A percentile compares a stretch with the other conserved stretches of the same genome.
Evolutionary conservation across 495 filamentous ascomycete genomes (phyloP).

Genomic region (Clohesyomyces aquaticus): DNA sequence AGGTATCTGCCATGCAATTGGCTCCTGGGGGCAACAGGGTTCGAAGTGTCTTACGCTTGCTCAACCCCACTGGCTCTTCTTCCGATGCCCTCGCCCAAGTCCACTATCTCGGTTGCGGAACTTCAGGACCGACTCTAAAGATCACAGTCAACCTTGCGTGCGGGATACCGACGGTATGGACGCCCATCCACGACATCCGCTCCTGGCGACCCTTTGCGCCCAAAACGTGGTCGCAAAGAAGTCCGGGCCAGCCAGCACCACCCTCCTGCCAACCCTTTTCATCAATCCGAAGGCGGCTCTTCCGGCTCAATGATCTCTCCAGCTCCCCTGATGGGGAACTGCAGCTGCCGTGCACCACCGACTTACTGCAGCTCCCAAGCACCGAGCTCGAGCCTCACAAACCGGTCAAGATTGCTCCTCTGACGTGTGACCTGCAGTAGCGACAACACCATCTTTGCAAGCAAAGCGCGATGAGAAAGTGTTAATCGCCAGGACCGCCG

Average conservation of each 20-base stretch:
- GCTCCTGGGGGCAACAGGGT: not conserved
- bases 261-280: slow-evolving; percentile 2
- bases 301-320: slow-evolving; percentile 24
- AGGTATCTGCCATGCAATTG: not conserved
- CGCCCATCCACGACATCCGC: slow-evolving; percentile 17
- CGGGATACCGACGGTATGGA: slow-evolving; percentile 33
- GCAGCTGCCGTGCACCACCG: slow-evolving; percentile 8
- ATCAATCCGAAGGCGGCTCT: slow-evolving; percentile 31
- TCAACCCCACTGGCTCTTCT: slow-evolving; percentile 2
- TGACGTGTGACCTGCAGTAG: slow-evolving; percentile 36
- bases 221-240: slow-evolving; percentile 32
- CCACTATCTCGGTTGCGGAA: slow-evolving; percentile 32
- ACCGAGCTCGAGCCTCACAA: slow-evolving; percentile 25
- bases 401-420: slow-evolving; percentile 31
- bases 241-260: slow-evolving; percentile 4
- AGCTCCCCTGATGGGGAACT: not conserved
- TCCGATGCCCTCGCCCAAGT: slow-evolving; percentile 2
- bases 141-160: slow-evolving; percentile 15
- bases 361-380: not conserved
- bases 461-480: not conserved
- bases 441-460: not conserved
- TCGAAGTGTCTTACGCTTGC: not conserved
- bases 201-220: slow-evolving; percentile 19
- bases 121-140: slow-evolving; percentile 3
- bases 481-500: not conserved